These are phyloP conservation scores for Camillea tinctor DNA, from an alignment of 2,329 filamentous ascomycete genomes.

Conservation along the genomic window DNA sequence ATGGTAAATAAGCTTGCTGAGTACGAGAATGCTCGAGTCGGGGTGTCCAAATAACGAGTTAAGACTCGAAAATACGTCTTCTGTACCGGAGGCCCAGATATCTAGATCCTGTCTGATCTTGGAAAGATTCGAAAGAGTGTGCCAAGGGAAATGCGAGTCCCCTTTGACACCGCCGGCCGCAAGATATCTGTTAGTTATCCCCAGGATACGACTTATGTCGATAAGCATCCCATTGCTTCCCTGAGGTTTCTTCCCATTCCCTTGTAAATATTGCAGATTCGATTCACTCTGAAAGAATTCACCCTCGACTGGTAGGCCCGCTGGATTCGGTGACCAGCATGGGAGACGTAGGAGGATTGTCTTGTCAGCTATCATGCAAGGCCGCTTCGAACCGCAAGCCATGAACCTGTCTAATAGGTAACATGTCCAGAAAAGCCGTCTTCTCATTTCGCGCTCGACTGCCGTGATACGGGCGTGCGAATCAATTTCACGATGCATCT, in stretches of 20 bases:
- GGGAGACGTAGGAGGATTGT: slow-evolving; percentile 74
- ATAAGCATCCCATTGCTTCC: slow-evolving; percentile 79
- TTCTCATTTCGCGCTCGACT: slow-evolving; percentile 71
- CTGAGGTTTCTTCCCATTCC: slow-evolving; percentile 67
- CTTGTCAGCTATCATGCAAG: slow-evolving; percentile 76
- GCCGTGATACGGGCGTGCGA: slow-evolving; percentile 59
- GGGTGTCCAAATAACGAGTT: slow-evolving; percentile 73
- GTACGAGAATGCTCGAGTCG: slow-evolving; percentile 74
- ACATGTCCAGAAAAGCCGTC: slow-evolving; percentile 85
- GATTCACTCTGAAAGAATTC: slow-evolving; percentile 78
- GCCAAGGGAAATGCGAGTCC: slow-evolving; percentile 89
- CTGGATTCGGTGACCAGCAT: slow-evolving; percentile 65
- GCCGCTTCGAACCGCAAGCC: slow-evolving; percentile 76
- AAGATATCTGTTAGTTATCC: slow-evolving; percentile 79
- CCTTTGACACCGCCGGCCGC: slow-evolving; percentile 84
- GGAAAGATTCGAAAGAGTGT: slow-evolving; percentile 78
- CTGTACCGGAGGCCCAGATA: slow-evolving; percentile 79
- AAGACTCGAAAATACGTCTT: slow-evolving; percentile 74
- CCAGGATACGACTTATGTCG: slow-evolving; percentile 79
- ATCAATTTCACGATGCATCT: slow-evolving; percentile 75
- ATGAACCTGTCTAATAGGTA: slow-evolving; percentile 85
- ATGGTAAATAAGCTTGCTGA: slow-evolving; percentile 86
- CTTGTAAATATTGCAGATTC: slow-evolving; percentile 72
- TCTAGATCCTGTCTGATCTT: slow-evolving; percentile 84
- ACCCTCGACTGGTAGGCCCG: slow-evolving; percentile 65